Evolutionary conservation across 1,284 basidiomycete species (phyloP), one percentile per base, ranked within the genome.

Genomic region (Phlebopus sp.): DNA sequence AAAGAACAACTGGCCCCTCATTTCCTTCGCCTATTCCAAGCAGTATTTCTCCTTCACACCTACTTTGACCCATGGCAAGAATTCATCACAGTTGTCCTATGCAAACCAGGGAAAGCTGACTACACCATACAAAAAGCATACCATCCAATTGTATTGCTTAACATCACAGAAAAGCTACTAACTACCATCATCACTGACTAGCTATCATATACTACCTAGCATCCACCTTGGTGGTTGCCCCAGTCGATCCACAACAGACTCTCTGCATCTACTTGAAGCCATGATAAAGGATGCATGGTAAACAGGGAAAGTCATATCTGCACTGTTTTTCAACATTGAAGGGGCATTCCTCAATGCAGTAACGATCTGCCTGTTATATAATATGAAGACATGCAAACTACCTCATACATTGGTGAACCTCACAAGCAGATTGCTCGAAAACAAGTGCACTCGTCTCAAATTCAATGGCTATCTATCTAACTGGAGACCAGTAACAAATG

Each of bases 291-390:
- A 64, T 13, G 53, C 56, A 0, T 66, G 63, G 62, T 31, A 54
- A 9, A 42, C 30, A 3, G 37, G 50, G 2, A 49, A 58, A 15
- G 63, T 61, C 13, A 60, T 52, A 1, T 57, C 58, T 2, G 50
- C 51, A 1, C 57, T 70, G 0, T 63, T 65, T 30, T 48, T 66
- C 0, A 62, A 69, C 46, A 58, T 70, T 8, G 56, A 68, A 38
- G 64, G 58, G 0, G 68, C 67, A 0, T 72, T 72, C 47, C 67
- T 66, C 0, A 69, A 59, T 25, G 60, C 59, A 0, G 52, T 59
- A 1, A 55, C 53, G 0, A 41, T 60, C 3, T 21, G 34, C 0
- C 63, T 72, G 1, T 10, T 68, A 0, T 59, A 68, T 42, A 66
- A 71, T 47, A 62, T 73, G 58, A 15, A 55, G 2, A 55, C 47